Evolutionary conservation across 2,329 filamentous ascomycete genomes (phyloP).

Genomic region (Arthrinium puccinioides): DNA sequence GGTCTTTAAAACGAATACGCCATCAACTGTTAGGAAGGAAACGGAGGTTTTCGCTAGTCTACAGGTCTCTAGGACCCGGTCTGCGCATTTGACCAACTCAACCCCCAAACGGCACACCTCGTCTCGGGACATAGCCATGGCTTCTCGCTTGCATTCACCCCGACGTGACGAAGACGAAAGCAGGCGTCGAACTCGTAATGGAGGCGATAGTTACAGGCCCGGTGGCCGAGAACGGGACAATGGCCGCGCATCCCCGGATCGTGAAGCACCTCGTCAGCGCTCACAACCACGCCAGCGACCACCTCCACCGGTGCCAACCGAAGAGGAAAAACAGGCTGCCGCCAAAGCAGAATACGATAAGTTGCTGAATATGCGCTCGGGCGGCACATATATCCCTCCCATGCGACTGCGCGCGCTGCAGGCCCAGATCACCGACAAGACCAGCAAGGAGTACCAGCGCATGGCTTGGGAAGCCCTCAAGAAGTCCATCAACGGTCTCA

Average conservation of each 20-base stretch:
- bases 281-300: constrained; percentile 11
- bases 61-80: too few species aligned
- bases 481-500: constrained; percentile 96
- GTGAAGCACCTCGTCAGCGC: constrained; percentile 5
- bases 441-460: constrained; percentile 92
- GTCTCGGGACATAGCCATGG: too few species aligned
- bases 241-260: neutral
- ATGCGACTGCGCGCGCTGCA: constrained; percentile 85
- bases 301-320: constrained; percentile 39
- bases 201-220: constrained; percentile 43
- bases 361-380: constrained; percentile 84
- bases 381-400: constrained; percentile 93
- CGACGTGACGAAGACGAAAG: constrained; percentile 21
- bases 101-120: too few species aligned
- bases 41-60: too few species aligned
- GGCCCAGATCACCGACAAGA: constrained; percentile 94
- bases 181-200: constrained; percentile 30
- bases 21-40: too few species aligned
- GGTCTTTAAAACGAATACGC: too few species aligned
- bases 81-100: too few species aligned
- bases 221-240: constrained; percentile 16
- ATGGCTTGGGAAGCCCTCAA: constrained; percentile 99
- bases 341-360: constrained; percentile 93
- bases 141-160: constrained; percentile 17
- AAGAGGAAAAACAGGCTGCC: constrained; percentile 79